A percentile compares a stretch with the other conserved stretches of the same genome.
phyloP scores from a whole-genome alignment of 2,329 filamentous ascomycete species.

The Lasiodiplodia sp. region DNA sequence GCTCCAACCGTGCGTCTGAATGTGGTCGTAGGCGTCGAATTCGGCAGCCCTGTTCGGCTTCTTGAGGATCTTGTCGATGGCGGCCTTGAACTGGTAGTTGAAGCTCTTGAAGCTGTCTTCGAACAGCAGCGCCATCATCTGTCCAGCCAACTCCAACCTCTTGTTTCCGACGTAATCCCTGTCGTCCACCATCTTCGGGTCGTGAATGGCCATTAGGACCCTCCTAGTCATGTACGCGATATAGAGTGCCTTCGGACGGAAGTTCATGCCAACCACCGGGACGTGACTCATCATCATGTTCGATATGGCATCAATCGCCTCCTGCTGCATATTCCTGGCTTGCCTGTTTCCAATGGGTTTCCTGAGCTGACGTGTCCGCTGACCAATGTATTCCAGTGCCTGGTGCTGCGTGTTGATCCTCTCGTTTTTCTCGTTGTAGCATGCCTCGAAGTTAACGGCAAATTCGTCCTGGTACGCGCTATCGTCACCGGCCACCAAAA shows the following conservation, averaged over 20 bases:
- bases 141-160: slow-evolving; percentile 90
- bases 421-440: slow-evolving; percentile 70
- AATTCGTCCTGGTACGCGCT: slow-evolving; percentile 93
- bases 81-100: slow-evolving; percentile 85
- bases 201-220: slow-evolving; percentile 91
- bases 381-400: slow-evolving; percentile 89
- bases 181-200: slow-evolving; percentile 90
- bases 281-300: slow-evolving; percentile 96
- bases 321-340: slow-evolving; percentile 80
- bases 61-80: slow-evolving; percentile 93
- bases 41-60: slow-evolving; percentile 89
- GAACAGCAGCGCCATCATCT: slow-evolving; percentile 90
- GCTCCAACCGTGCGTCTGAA: slow-evolving; percentile 82
- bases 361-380: slow-evolving; percentile 85
- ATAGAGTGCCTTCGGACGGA: slow-evolving; percentile 96
- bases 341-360: slow-evolving; percentile 63
- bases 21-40: slow-evolving; percentile 85
- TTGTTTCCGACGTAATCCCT: slow-evolving; percentile 99
- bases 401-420: slow-evolving; percentile 89
- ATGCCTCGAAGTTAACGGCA: slow-evolving; percentile 92
- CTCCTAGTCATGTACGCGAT: slow-evolving; percentile 97
- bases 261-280: slow-evolving; percentile 88
- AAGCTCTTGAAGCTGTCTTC: slow-evolving; percentile 99
- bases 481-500: slow-evolving; percentile 88
- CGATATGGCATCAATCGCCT: slow-evolving; percentile 90